Conservation (phyloP, 371 early-diverging fungal species). For the Quaeritorhiza haematococci region DNA sequence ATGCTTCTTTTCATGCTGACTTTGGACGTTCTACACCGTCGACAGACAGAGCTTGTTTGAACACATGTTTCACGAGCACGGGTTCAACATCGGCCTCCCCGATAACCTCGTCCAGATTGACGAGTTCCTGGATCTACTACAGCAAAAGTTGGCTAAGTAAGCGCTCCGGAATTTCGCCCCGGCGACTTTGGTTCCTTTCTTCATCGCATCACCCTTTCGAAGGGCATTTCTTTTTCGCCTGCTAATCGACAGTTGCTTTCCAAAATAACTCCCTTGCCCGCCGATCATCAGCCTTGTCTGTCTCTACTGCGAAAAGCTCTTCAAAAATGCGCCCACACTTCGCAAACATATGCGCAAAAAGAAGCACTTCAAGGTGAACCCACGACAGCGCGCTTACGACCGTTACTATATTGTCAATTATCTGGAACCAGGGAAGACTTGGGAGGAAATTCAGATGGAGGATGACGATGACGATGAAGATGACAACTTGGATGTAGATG, state of each 20-base stretch:
- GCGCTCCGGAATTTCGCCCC: neutral
- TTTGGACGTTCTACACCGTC: neutral
- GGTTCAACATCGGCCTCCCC: slow-evolving; percentile 89
- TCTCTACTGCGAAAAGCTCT: slow-evolving; percentile 90
- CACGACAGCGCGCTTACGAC: slow-evolving; percentile 83
- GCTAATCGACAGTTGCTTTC: too few relatives aligned
- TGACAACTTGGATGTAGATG: slow-evolving; percentile 22
- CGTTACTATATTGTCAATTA: slow-evolving; percentile 95
- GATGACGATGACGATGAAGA: slow-evolving; percentile 75
- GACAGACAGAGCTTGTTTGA: slow-evolving; percentile 45
- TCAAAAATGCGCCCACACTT: slow-evolving; percentile 79
- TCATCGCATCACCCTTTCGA: neutral
- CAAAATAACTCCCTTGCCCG: neutral
- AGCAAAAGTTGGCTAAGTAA: slow-evolving; percentile 67
- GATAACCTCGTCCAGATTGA: slow-evolving; percentile 86
- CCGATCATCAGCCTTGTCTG: slow-evolving; percentile 83
- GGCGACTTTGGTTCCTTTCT: neutral
- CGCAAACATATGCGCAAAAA: slow-evolving; percentile 98
- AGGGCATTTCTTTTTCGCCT: too few relatives aligned
- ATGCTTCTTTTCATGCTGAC: too few relatives aligned
- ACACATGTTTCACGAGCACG: slow-evolving; percentile 89
- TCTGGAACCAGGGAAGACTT: slow-evolving; percentile 84
- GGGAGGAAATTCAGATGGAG: slow-evolving; percentile 79
- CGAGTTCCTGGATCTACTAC: slow-evolving; percentile 77
- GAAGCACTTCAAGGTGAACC: slow-evolving; percentile 91